Base-by-base conservation (phyloP, 352 stramenopile species). In the Peronospora tabacina region DNA sequence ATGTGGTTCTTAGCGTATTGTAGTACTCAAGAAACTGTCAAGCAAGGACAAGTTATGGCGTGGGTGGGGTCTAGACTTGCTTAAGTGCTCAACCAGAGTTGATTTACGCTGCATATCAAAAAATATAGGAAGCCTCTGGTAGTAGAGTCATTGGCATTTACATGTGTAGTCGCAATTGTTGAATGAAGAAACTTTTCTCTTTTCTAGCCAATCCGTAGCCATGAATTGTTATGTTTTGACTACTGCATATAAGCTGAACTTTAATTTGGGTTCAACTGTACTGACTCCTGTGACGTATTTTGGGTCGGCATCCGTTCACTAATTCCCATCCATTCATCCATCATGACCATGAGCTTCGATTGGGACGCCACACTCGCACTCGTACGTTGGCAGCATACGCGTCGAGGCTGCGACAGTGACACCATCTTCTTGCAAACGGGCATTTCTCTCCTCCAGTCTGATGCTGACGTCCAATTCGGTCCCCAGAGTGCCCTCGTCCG, bases 341-440 rank as follows among this genome's bases (percentile, higher is more conserved):
- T 12, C 3, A 59, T 63, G 58, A 44, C 46, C 24, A 36, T 58
- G 12, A 29, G 26, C 49, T 55, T 61, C 32, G 38, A 51, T 24
- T 76, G 57, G 67, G 72, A 77, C 43, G 72, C 61, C 45, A 68
- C 51, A 38, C 68, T 90, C 24, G 51, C 75, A 68, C 70, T 90
- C 54, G 64, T 81, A 50, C 73, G 75, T 24, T 90, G 78, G 78
- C 66, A 75, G 41, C 71, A 67, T 47, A 75, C 68, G 30, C 78
- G 78, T 36, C 63, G 58, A 24, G 68, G 68, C 24, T 80, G 82
- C 61, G 72, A 79, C 19, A 52, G 49, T 2, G 73, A 90, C 51
- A 54, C 61, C 1, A 39, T 49, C 13, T 61, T 87, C 6, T 45
- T 87, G 8, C 22, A 41, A 11, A 66, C 71, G 0, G 72, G 65